A percentile compares a stretch with the other conserved stretches of the same genome.
phyloP scores from a whole-genome alignment of 768 basidiomycete species.

The Amanita polypyramis region DNA sequence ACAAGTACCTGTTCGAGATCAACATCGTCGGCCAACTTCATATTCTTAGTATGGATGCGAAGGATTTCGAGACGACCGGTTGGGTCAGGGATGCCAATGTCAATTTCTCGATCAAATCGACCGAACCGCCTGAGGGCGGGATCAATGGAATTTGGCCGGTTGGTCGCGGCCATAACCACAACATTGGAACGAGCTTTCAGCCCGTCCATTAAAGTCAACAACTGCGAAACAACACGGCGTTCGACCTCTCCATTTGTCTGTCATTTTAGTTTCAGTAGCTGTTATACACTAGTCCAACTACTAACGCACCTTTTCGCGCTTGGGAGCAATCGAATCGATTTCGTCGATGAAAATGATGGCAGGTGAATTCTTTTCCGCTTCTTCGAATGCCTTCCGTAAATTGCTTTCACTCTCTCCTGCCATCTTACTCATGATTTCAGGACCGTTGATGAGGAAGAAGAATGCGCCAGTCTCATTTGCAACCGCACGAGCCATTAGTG shows the following conservation, averaged over 20 bases:
- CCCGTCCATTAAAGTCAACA: slow-evolving; percentile 98
- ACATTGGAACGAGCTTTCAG: slow-evolving; percentile 98
- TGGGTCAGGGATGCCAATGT: slow-evolving; percentile 98
- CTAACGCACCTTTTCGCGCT: slow-evolving; percentile 88
- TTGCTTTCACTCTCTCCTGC: slow-evolving; percentile 98
- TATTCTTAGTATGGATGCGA: slow-evolving; percentile 99
- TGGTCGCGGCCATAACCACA: slow-evolving; percentile 99
- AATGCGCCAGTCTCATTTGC: slow-evolving; percentile 99
- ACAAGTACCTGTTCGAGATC: slow-evolving; percentile 80
- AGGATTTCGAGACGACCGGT: slow-evolving; percentile 98
- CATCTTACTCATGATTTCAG: slow-evolving; percentile 99
- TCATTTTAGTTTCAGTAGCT: neutral
- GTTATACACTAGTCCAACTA: neutral
- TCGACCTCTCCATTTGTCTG: slow-evolving; percentile 99
- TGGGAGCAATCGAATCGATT: slow-evolving; percentile 98
- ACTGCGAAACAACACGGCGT: slow-evolving; percentile 96
- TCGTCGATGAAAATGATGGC: slow-evolving; percentile 99
- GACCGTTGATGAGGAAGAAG: slow-evolving; percentile 99
- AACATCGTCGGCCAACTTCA: slow-evolving; percentile 95
- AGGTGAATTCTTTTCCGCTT: slow-evolving; percentile 99
- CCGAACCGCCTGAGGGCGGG: slow-evolving; percentile 98
- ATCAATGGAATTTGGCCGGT: slow-evolving; percentile 98
- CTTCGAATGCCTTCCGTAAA: slow-evolving; percentile 96
- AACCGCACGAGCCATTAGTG: slow-evolving; percentile 97
- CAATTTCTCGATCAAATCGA: slow-evolving; percentile 98